A percentile compares a stretch with the other conserved stretches of the same genome.
Conservation (phyloP, 208 protist genomes). For the Leishmania braziliensis region DNA sequence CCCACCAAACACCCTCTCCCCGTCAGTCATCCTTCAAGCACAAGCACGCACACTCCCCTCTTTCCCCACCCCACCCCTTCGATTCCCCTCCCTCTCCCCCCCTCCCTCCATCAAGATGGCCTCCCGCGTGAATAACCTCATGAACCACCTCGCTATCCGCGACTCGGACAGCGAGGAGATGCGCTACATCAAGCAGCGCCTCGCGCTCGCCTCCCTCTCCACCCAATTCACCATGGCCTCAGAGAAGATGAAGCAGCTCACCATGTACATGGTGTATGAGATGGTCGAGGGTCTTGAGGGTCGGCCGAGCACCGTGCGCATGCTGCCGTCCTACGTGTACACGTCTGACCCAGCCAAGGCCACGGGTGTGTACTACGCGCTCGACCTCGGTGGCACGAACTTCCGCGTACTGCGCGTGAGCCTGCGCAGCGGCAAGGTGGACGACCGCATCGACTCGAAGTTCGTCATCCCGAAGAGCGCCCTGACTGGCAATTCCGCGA, state of each 20-base stretch:
- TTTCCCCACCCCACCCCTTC: neutral
- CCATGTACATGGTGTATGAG: constrained; percentile 81
- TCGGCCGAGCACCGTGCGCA: constrained; percentile 71
- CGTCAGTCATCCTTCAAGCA: neutral
- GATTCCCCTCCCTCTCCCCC: neutral
- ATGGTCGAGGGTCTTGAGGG: constrained; percentile 85
- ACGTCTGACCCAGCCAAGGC: constrained; percentile 53
- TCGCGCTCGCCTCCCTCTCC: constrained; percentile 70
- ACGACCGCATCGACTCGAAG: constrained; percentile 40
- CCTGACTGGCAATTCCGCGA: constrained; percentile 47
- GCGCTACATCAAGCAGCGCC: constrained; percentile 72
- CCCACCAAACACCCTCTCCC: no score
- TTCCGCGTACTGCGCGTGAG: constrained; percentile 83
- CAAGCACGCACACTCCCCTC: neutral
- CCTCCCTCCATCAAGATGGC: constrained; percentile 45
- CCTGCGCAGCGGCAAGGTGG: constrained; percentile 55
- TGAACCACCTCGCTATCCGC: constrained; percentile 74
- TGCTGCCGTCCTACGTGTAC: constrained; percentile 89
- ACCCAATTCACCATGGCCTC: constrained; percentile 66
- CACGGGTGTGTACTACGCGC: constrained; percentile 82
- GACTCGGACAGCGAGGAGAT: constrained; percentile 63
- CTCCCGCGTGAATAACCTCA: constrained; percentile 70
- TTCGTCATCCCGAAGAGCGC: constrained; percentile 66
- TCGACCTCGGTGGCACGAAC: constrained; percentile 93
- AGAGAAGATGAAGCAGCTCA: constrained; percentile 66